Evolutionary conservation across 2,329 filamentous ascomycete genomes (phyloP), one percentile per base, ranked within the genome.

Genomic region (Exophiala dermatitidis): DNA sequence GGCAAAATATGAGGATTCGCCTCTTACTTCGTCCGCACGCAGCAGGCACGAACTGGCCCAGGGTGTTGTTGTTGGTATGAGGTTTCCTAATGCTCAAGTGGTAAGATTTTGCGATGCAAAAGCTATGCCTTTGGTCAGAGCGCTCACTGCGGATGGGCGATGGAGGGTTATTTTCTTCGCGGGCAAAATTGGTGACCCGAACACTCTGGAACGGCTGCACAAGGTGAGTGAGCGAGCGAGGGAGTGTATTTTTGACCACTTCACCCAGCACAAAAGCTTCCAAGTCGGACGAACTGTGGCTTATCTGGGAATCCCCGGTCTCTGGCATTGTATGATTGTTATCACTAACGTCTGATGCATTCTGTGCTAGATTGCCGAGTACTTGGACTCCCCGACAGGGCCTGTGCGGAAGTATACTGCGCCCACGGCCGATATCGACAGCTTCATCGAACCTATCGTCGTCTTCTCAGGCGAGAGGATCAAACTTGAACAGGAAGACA

Each of bases 41-140:
- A 70, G 71, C 33, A 64, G 58, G 0, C 60, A 71, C 41, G 68
- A 61, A n/a, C 61, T 68, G 40, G 75, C 67, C 2, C 68, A 41
- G 42, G 70, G 66, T 45, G 60, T 71, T 8, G 61, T 62, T 1
- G 72, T 77, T 2, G 75, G 75, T 0, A 77, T 76, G 73, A 64
- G 75, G 31, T 68, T 77, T 36, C 75, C 74, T 0, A 82, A 73
- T 52, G 74, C 78, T 0, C 79, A 80, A 61, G 78, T 84, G 0
- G 75, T 84, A 12, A 70, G 81, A 3, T 77, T 78, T 53, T 79
- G 76, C 43, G 82, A 85, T 60, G 81, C 80, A 1, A 77, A 76
- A 54, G 73, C 77, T 0, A 67, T 82, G 67, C 80, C 78, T 53
- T 62, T 79, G 26, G 69, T 73, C 50, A 67, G 67, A 46, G 71